phyloP scores from a whole-genome alignment of 768 basidiomycete genomes.

The Kwoniella newhampshirensis region DNA sequence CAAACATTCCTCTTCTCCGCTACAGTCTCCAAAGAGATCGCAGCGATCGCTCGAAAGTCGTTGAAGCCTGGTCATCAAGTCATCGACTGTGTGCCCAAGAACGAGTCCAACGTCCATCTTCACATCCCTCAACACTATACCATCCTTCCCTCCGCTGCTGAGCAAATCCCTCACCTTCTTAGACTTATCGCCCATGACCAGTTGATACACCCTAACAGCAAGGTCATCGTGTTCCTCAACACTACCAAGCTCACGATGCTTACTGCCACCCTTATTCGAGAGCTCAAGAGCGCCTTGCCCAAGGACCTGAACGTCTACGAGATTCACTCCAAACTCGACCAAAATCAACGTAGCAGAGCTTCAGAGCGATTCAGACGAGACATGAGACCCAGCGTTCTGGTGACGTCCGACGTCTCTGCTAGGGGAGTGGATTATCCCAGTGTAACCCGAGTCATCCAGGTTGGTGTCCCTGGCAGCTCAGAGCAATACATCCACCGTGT shows the following conservation, averaged over 20 bases:
- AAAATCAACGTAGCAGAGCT: constrained; percentile 61
- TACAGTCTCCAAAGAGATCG: constrained; percentile 72
- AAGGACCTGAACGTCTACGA: constrained; percentile 65
- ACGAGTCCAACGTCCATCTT: constrained; percentile 64
- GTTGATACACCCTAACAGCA: constrained; percentile 66
- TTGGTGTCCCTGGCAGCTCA: constrained; percentile 70
- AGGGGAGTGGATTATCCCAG: constrained; percentile 86
- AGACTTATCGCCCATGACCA: constrained; percentile 86
- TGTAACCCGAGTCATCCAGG: constrained; percentile 84
- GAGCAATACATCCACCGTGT: constrained; percentile 84
- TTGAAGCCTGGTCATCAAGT: constrained; percentile 66
- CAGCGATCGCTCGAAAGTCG: constrained; percentile 65
- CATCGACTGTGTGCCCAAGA: constrained; percentile 69
- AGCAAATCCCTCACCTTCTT: constrained; percentile 76
- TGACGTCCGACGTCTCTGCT: constrained; percentile 85
- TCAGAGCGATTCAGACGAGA: constrained; percentile 66
- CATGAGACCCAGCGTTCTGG: constrained; percentile 62
- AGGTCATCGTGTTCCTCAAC: constrained; percentile 76
- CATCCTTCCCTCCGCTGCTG: constrained; percentile 62
- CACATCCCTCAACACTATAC: constrained; percentile 81
- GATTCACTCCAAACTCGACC: constrained; percentile 74
- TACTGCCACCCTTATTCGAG: constrained; percentile 64
- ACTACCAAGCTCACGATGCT: constrained; percentile 84
- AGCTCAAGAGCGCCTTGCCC: constrained; percentile 61
- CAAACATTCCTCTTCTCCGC: constrained; percentile 92